Conservation (phyloP, 805 yeast species). For the Zygosaccharomyces rouxii region DNA sequence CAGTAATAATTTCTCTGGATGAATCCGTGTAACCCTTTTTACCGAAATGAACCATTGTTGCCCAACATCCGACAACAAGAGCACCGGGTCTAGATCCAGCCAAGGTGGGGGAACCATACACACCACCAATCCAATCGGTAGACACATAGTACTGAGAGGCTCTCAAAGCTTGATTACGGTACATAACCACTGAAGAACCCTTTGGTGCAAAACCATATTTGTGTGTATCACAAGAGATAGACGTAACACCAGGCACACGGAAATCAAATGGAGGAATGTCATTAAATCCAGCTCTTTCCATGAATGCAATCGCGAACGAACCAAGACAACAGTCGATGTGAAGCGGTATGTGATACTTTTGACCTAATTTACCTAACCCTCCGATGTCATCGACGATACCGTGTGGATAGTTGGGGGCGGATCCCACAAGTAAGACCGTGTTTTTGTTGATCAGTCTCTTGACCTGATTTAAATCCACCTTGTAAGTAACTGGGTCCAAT, state of each 20-base stretch:
- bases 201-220: slow-evolving; percentile 98
- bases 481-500: slow-evolving; percentile 58
- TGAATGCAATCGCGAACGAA: slow-evolving; percentile 80
- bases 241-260: slow-evolving; percentile 86
- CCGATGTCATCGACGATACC: slow-evolving; percentile 91
- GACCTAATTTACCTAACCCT: slow-evolving; percentile 59
- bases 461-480: slow-evolving; percentile 63
- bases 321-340: slow-evolving; percentile 97
- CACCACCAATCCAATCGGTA: slow-evolving; percentile 89
- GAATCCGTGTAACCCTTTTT: slow-evolving; percentile 71
- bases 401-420: slow-evolving; percentile 97
- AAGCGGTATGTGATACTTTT: slow-evolving; percentile 64
- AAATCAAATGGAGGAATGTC: slow-evolving; percentile 64
- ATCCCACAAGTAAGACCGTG: slow-evolving; percentile 82
- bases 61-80: slow-evolving; percentile 97
- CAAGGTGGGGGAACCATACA: slow-evolving; percentile 92
- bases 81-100: slow-evolving; percentile 99
- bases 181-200: slow-evolving; percentile 91
- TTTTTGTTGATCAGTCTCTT: slow-evolving; percentile 64
- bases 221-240: slow-evolving; percentile 99
- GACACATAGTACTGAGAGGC: slow-evolving; percentile 78
- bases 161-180: slow-evolving; percentile 63
- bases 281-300: slow-evolving; percentile 55
- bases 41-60: slow-evolving; percentile 79
- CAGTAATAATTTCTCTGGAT: slow-evolving; percentile 60